These are phyloP conservation scores for Melaleuca alternifolia DNA, from an alignment of 345 rosid species.

Conservation along the genomic window DNA sequence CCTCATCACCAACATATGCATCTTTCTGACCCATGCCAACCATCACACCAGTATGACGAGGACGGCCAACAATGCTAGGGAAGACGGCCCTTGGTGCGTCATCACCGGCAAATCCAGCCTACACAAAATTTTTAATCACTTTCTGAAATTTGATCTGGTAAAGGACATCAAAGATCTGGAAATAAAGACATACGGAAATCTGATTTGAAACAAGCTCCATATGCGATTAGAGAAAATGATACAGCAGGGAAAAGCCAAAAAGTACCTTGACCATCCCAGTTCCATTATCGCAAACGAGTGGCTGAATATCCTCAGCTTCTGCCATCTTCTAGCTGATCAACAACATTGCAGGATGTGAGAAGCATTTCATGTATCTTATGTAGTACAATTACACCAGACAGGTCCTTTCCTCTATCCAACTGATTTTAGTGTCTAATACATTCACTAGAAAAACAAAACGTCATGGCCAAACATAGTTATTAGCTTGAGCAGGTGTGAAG, in stretches of 20 bases:
- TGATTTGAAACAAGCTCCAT: background rate
- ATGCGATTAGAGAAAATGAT: background rate
- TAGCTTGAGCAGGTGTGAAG: background rate
- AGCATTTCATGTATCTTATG: background rate
- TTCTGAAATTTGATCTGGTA: background rate
- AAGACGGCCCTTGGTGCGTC: slow-evolving; percentile 69
- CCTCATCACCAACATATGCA: slow-evolving; percentile 72
- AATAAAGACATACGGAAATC: background rate
- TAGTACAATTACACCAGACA: background rate
- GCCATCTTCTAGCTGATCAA: slow-evolving; percentile 17
- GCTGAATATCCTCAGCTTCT: slow-evolving; percentile 25
- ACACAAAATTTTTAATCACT: background rate
- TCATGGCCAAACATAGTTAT: background rate
- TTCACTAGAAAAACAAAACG: background rate
- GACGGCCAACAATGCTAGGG: slow-evolving; percentile 63
- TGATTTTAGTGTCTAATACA: background rate
- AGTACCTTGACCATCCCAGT: slow-evolving; percentile 44
- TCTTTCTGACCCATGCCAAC: slow-evolving; percentile 75
- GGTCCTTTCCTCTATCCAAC: background rate
- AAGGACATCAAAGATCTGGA: background rate
- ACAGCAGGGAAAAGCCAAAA: background rate
- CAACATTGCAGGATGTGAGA: background rate
- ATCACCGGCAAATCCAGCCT: slow-evolving; percentile 76
- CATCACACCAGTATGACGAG: slow-evolving; percentile 68
- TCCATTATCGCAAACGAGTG: slow-evolving; percentile 44